Conservation (phyloP, 2,329 filamentous ascomycete genomes). For the Penicillium sp. region DNA sequence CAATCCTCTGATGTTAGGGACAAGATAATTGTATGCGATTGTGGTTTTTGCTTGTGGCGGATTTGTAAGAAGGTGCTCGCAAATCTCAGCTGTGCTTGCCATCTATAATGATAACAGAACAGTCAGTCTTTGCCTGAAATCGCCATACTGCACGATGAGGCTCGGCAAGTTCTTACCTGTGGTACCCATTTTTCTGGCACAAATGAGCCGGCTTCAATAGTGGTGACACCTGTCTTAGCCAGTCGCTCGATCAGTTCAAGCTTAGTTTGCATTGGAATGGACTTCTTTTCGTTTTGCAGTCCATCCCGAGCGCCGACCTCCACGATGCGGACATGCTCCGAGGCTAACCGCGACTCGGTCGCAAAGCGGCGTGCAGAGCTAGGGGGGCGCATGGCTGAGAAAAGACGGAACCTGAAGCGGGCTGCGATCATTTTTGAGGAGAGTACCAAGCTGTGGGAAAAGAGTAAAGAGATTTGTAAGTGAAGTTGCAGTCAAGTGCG, state of each 20-base stretch:
- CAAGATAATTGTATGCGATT: constrained; percentile 65
- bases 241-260: constrained; percentile 50
- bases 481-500: not conserved
- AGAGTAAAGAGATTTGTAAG: not conserved
- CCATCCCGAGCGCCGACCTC: constrained; percentile 56
- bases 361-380: constrained; percentile 32
- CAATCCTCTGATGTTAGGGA: constrained; percentile 62
- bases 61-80: constrained; percentile 53
- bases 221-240: constrained; percentile 49
- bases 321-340: constrained; percentile 53
- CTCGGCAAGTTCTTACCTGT: constrained; percentile 41
- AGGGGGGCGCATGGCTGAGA: constrained; percentile 29
- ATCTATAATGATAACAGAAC: constrained; percentile 47
- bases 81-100: constrained; percentile 63
- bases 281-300: constrained; percentile 54
- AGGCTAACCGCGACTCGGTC: constrained; percentile 43
- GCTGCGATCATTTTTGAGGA: constrained; percentile 21
- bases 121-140: not conserved
- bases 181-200: constrained; percentile 57
- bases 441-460: not conserved
- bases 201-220: constrained; percentile 55
- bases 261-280: constrained; percentile 50
- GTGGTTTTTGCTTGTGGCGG: constrained; percentile 52
- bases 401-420: constrained; percentile 29
- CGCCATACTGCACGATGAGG: not conserved